These are phyloP conservation scores for Mycena olivaceomarginata DNA, from an alignment of 768 basidiomycete genomes.

Conservation along the genomic window DNA sequence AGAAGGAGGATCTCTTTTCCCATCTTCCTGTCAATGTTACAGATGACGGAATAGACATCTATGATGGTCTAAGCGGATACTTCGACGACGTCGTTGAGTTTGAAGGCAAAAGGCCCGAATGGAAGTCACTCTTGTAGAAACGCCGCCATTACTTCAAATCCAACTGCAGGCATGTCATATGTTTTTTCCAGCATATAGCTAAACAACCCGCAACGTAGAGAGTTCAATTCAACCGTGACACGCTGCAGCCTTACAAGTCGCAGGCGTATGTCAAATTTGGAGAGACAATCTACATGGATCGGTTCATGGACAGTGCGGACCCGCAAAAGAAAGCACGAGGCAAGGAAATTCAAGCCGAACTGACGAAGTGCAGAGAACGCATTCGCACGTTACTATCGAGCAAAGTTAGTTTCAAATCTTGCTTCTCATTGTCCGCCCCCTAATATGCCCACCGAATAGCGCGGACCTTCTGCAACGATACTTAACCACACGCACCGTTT, in stretches of 20 bases:
- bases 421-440: background rate
- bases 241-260: slow-evolving; percentile 94
- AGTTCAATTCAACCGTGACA: slow-evolving; percentile 96
- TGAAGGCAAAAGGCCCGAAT: slow-evolving; percentile 91
- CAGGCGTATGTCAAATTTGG: slow-evolving; percentile 96
- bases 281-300: slow-evolving; percentile 92
- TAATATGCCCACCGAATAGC: slow-evolving; percentile 60
- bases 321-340: slow-evolving; percentile 82
- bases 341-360: slow-evolving; percentile 80
- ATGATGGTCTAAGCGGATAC: slow-evolving; percentile 94
- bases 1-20: slow-evolving; percentile 95
- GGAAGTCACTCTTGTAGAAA: slow-evolving; percentile 89
- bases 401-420: slow-evolving; percentile 69
- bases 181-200: background rate
- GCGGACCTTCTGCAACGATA: slow-evolving; percentile 74
- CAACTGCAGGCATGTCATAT: slow-evolving; percentile 87
- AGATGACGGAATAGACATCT: slow-evolving; percentile 92
- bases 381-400: slow-evolving; percentile 80
- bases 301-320: slow-evolving; percentile 89
- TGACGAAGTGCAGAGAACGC: slow-evolving; percentile 80
- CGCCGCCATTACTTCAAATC: slow-evolving; percentile 94
- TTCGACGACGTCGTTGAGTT: slow-evolving; percentile 94
- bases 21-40: slow-evolving; percentile 96
- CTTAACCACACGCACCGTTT: slow-evolving; percentile 76
- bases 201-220: slow-evolving; percentile 66